A percentile compares a stretch with the other conserved stretches of the same genome.
phyloP scores from a whole-genome alignment of 2,329 filamentous ascomycete genomes.

The Acrocalymma vagum region DNA sequence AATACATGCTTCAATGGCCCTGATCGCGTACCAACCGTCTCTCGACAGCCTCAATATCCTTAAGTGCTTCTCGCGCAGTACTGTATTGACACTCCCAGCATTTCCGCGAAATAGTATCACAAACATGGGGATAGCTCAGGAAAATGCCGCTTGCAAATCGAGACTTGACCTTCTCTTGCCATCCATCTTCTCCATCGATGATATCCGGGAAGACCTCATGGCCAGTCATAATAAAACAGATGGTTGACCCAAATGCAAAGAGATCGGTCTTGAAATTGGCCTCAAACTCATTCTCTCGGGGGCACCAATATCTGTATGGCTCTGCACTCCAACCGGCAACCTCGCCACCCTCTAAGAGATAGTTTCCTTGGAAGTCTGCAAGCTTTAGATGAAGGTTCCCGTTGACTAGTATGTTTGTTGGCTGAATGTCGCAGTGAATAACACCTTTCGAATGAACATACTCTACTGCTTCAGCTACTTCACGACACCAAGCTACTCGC shows the following conservation, averaged over 20 bases:
- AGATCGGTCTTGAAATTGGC: slow-evolving; percentile 22
- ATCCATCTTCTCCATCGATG: slow-evolving; percentile 7
- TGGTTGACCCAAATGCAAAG: slow-evolving; percentile 26
- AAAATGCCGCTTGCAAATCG: slow-evolving; percentile 3
- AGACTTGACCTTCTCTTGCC: slow-evolving; percentile 9
- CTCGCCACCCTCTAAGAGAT: slow-evolving; percentile 3
- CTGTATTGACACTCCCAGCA: not conserved
- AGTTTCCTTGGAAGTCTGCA: slow-evolving; percentile 9
- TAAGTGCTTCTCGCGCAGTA: not conserved
- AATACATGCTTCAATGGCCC: too few relatives aligned
- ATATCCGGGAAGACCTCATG: slow-evolving; percentile 20
- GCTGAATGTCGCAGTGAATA: slow-evolving; percentile 8
- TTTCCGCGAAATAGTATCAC: not conserved
- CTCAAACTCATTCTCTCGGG: slow-evolving; percentile 16
- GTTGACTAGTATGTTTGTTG: slow-evolving; percentile 10
- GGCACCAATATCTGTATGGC: slow-evolving; percentile 15
- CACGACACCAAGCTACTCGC: too few relatives aligned
- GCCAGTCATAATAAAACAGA: slow-evolving; percentile 25
- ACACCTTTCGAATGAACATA: too few relatives aligned
- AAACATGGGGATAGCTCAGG: not conserved
- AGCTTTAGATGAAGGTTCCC: slow-evolving; percentile 12
- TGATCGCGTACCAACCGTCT: too few relatives aligned
- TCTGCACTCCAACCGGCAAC: slow-evolving; percentile 1
- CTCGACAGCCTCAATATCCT: slow-evolving; percentile 1
- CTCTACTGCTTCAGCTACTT: too few relatives aligned